A percentile compares a stretch with the other conserved stretches of the same genome.
Evolutionary conservation across 176 grass and related monocot genomes (phyloP).

Genomic region (Oryza coarctata): DNA sequence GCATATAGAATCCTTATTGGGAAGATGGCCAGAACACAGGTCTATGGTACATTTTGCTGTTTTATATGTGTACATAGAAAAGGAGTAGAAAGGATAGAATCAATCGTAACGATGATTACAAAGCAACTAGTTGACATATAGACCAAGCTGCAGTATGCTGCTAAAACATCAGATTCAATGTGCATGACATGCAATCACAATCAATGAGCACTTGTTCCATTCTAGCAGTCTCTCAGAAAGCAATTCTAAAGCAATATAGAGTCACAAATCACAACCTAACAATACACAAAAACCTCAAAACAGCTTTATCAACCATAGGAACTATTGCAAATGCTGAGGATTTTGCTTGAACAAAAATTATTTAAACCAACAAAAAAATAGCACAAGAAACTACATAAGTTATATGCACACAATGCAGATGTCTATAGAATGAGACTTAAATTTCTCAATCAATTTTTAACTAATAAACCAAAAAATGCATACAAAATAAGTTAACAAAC

Average conservation of each 20-base stretch:
- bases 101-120: neutral
- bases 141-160: neutral
- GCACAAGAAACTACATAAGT: slow-evolving; percentile 4
- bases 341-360: slow-evolving; percentile 2
- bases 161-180: slow-evolving; percentile 9
- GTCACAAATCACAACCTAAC: neutral
- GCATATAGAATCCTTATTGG: neutral
- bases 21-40: neutral
- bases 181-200: slow-evolving; percentile 15
- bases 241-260: slow-evolving; percentile 3
- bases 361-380: slow-evolving; percentile 25
- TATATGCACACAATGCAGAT: neutral
- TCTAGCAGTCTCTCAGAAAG: neutral
- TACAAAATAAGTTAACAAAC: slow-evolving; percentile 39
- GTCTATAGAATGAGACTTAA: neutral
- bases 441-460: slow-evolving; percentile 19
- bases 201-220: neutral
- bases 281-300: neutral
- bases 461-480: slow-evolving; percentile 2
- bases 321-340: neutral
- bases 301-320: slow-evolving; percentile 4
- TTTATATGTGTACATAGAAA: neutral
- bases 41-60: neutral
- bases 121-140: neutral
- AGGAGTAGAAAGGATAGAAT: neutral